Evolutionary conservation across 1,284 basidiomycete species (phyloP).

Genomic region (Ustilago cynodontis): DNA sequence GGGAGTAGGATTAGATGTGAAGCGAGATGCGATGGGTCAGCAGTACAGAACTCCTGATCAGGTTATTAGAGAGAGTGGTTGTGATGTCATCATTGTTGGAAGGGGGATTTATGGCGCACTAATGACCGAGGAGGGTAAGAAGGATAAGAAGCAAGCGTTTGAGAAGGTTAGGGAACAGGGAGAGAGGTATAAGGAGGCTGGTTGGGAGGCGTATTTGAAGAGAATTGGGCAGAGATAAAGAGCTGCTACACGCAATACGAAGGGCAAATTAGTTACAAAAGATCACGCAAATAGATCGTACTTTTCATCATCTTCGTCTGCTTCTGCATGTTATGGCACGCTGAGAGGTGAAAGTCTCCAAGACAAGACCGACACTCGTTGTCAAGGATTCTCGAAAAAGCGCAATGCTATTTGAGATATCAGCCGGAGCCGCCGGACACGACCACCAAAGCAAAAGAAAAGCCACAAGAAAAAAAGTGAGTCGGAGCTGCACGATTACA

Average conservation of each 20-base stretch:
- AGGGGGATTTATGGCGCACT: slow-evolving; percentile 85
- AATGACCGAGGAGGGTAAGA: slow-evolving; percentile 72
- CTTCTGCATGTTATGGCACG: no score
- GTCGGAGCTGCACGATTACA: slow-evolving; percentile 13
- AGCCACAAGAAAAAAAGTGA: not conserved
- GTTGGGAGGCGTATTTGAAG: slow-evolving; percentile 90
- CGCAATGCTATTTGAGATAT: no score
- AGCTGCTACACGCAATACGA: no score
- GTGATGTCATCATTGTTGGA: slow-evolving; percentile 98
- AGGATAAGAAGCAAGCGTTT: slow-evolving; percentile 71
- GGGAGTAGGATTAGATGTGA: slow-evolving; percentile 86
- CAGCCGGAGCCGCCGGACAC: not conserved
- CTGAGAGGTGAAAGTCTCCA: no score
- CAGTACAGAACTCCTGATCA: slow-evolving; percentile 93
- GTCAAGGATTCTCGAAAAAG: no score
- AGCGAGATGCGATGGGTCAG: slow-evolving; percentile 91
- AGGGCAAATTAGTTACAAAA: no score
- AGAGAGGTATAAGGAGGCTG: slow-evolving; percentile 83
- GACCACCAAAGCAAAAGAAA: not conserved
- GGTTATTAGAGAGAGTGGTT: slow-evolving; percentile 86
- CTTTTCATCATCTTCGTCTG: no score
- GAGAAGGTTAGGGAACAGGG: slow-evolving; percentile 78
- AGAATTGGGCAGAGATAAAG: slow-evolving; percentile 47
- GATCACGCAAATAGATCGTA: no score
- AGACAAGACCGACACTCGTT: no score